Evolutionary conservation across 1,284 basidiomycete genomes (phyloP).

Genomic region (Sporisorium iseilematis-ciliati): DNA sequence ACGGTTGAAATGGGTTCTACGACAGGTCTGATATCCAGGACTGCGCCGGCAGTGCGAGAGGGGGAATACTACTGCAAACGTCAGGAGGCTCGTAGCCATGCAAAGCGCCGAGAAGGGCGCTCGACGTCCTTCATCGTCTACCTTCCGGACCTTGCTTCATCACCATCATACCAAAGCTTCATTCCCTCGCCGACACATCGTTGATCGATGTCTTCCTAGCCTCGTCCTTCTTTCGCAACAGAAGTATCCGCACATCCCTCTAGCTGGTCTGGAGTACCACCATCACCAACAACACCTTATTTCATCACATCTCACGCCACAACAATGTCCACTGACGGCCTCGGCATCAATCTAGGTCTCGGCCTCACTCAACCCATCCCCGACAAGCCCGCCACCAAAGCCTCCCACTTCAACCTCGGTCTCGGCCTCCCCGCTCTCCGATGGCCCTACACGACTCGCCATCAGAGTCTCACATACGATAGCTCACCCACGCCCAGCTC

Average conservation of each 20-base stretch:
- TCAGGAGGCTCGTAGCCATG: neutral
- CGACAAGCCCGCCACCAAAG: constrained; percentile 91
- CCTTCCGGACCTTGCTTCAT: neutral
- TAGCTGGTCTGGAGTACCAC: constrained; percentile 28
- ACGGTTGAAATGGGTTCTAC: constrained; percentile 24
- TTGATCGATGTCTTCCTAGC: constrained; percentile 31
- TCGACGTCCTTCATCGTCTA: neutral
- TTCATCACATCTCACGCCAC: neutral
- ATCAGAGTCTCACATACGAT: constrained; percentile 13
- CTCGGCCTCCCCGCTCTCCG: constrained; percentile 75
- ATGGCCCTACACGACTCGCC: constrained; percentile 34
- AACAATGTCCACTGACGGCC: constrained; percentile 11
- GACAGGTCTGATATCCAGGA: neutral
- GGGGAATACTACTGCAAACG: too few relatives aligned
- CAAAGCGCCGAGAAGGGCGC: neutral
- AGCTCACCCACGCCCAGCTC: constrained; percentile 24
- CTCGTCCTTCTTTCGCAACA: neutral
- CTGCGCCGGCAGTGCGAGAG: neutral
- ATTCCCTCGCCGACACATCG: constrained; percentile 13
- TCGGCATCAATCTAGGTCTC: constrained; percentile 20
- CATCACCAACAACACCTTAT: neutral
- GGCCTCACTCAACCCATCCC: constrained; percentile 79
- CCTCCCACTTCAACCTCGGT: constrained; percentile 69
- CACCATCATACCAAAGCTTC: neutral
- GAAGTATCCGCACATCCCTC: neutral